Evolutionary conservation across 805 yeast species (phyloP).

Genomic region (Metschnikowia reukaufii): DNA sequence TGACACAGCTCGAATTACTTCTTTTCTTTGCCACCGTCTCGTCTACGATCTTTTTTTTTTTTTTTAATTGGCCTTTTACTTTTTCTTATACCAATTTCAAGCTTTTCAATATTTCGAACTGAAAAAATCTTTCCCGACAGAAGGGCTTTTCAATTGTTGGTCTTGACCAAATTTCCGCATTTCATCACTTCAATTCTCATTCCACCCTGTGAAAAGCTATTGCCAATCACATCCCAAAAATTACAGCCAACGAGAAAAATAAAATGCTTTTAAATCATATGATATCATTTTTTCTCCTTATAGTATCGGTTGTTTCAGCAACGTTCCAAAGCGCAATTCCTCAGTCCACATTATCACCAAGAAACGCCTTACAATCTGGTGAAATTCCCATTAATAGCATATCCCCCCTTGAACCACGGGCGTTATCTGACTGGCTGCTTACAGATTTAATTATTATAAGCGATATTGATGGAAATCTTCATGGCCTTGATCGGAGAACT

Average conservation of each 20-base stretch:
- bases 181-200: slow-evolving; percentile 1
- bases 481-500: slow-evolving; percentile 71
- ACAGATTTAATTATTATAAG: slow-evolving; percentile 65
- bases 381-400: slow-evolving; percentile 18
- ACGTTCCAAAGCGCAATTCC: background rate
- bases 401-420: slow-evolving; percentile 38
- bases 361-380: background rate
- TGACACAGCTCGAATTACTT: background rate
- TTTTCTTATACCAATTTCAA: background rate
- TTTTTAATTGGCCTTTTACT: background rate
- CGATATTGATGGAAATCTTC: slow-evolving; percentile 84
- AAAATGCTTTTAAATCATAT: slow-evolving; percentile 1
- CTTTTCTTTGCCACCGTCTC: slow-evolving; percentile 1
- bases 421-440: slow-evolving; percentile 48
- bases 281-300: background rate
- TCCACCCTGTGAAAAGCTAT: background rate
- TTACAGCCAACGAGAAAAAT: background rate
- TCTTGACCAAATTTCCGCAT: background rate
- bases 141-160: background rate
- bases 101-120: background rate
- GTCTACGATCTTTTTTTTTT: background rate
- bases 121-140: background rate
- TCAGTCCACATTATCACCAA: slow-evolving; percentile 1
- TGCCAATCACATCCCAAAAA: background rate
- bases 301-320: slow-evolving; percentile 1